Evolutionary conservation across 2,329 filamentous ascomycete genomes (phyloP).

Genomic region (Phyllachora maydis): DNA sequence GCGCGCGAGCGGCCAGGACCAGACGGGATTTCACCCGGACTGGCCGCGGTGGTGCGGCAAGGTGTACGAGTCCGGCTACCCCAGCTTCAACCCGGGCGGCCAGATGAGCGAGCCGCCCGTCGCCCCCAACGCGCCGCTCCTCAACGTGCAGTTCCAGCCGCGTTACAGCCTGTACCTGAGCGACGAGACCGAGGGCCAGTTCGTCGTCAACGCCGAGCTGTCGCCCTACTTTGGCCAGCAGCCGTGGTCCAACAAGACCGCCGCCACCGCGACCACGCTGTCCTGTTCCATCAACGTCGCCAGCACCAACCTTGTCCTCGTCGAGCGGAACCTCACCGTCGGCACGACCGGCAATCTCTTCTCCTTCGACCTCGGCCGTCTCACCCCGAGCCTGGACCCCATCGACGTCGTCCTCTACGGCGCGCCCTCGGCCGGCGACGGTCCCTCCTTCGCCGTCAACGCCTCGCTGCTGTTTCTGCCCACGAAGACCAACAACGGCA

Average conservation of each 20-base stretch:
- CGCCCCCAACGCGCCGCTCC: constrained; percentile 11
- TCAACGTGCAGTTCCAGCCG: constrained; percentile 21
- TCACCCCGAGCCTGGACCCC: constrained; percentile 14
- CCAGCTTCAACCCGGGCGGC: constrained; percentile 22
- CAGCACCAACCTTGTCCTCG: constrained; percentile 10
- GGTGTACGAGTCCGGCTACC: constrained; percentile 17
- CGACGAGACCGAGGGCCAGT: constrained; percentile 16
- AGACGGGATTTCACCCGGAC: constrained; percentile 18
- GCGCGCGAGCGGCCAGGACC: too few species aligned
- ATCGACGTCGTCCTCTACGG: constrained; percentile 18
- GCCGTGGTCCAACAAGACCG: constrained; percentile 10
- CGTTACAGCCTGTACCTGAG: constrained; percentile 24
- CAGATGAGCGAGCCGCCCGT: constrained; percentile 15
- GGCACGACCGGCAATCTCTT: constrained; percentile 15
- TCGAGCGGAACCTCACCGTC: constrained; percentile 12
- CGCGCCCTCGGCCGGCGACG: constrained; percentile 9
- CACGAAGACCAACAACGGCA: constrained; percentile 18
- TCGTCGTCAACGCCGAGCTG: constrained; percentile 19
- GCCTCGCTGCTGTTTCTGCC: constrained; percentile 19
- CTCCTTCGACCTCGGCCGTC: constrained; percentile 13
- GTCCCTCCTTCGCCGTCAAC: constrained; percentile 14
- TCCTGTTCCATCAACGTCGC: constrained; percentile 16
- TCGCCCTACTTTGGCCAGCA: constrained; percentile 19
- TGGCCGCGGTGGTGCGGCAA: constrained; percentile 26
- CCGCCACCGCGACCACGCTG: constrained; percentile 6